Evolutionary conservation across 2,329 filamentous ascomycete species (phyloP).

Genomic region (Xylariaceae sp.): DNA sequence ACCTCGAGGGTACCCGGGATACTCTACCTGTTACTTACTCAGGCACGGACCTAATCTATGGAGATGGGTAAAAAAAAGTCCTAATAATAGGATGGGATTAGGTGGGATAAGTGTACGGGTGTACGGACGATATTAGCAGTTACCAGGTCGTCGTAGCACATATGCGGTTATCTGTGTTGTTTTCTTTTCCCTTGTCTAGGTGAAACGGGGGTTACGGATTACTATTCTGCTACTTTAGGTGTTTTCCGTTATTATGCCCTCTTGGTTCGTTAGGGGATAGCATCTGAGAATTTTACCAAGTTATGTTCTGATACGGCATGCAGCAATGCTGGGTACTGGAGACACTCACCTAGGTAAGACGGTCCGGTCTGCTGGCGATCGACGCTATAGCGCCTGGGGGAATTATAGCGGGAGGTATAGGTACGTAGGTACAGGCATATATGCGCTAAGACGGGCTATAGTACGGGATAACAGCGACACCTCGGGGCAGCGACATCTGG

Average conservation of each 20-base stretch:
- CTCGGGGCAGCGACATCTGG: not conserved
- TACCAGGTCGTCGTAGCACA: not conserved
- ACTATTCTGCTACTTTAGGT: too few species aligned
- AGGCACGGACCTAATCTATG: not conserved
- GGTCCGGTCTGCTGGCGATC: too few species aligned
- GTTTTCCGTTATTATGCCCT: not conserved
- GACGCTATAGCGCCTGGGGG: too few species aligned
- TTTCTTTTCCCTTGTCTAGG: not conserved
- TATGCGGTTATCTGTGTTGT: not conserved
- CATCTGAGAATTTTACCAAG: not conserved
- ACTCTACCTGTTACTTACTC: not conserved
- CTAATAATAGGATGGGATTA: not conserved
- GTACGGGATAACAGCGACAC: not conserved
- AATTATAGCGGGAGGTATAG: not conserved
- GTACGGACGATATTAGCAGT: too few species aligned
- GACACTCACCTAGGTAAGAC: not conserved
- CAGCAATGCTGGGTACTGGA: not conserved
- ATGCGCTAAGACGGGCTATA: not conserved
- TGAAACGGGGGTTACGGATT: too few species aligned
- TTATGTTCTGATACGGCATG: not conserved
- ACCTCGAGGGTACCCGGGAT: not conserved
- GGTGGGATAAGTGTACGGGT: not conserved
- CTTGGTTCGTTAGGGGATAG: not conserved
- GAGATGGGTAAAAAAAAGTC: not conserved
- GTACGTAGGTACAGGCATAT: not conserved